Conservation (phyloP, 2,329 filamentous ascomycete genomes). For the Fusarium coicis region DNA sequence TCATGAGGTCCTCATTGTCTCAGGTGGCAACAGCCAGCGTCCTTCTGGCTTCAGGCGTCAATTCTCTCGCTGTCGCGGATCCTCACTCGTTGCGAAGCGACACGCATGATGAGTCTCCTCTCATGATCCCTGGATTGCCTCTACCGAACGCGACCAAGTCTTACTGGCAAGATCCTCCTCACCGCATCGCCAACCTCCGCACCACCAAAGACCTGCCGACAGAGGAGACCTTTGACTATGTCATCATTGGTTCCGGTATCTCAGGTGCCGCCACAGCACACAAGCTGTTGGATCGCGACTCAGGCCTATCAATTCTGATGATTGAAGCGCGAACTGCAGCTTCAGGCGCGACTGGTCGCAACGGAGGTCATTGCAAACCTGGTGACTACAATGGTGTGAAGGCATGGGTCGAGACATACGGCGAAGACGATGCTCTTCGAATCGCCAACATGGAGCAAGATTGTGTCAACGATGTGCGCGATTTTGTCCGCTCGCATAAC, state of each 20-base stretch:
- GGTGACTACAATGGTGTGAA: slow-evolving; percentile 19
- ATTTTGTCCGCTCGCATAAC: slow-evolving; percentile 24
- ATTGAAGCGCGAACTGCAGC: slow-evolving; percentile 22
- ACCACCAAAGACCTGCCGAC: slow-evolving; percentile 15
- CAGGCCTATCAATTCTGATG: slow-evolving; percentile 19
- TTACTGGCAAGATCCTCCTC: slow-evolving; percentile 29
- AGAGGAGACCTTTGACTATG: slow-evolving; percentile 19
- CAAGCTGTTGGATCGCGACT: slow-evolving; percentile 19
- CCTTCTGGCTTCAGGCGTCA: slow-evolving; percentile 2
- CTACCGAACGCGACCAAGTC: slow-evolving; percentile 24
- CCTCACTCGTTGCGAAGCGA: background rate
- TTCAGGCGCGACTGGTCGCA: slow-evolving; percentile 15
- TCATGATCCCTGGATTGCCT: slow-evolving; percentile 20
- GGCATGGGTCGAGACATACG: slow-evolving; percentile 11
- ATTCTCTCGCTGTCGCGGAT: slow-evolving; percentile 1
- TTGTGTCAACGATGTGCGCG: slow-evolving; percentile 19
- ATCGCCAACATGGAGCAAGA: slow-evolving; percentile 29
- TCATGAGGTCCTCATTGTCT: slow-evolving; percentile 11
- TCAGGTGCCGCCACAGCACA: slow-evolving; percentile 26
- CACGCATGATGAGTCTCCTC: background rate
- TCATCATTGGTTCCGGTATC: slow-evolving; percentile 26
- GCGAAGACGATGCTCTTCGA: slow-evolving; percentile 19
- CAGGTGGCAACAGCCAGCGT: slow-evolving; percentile 3
- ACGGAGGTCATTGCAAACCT: slow-evolving; percentile 20
- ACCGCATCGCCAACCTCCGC: slow-evolving; percentile 27